These are phyloP conservation scores for Chaetomium cochliodes DNA, from an alignment of 495 filamentous ascomycete genomes.

Conservation along the genomic window DNA sequence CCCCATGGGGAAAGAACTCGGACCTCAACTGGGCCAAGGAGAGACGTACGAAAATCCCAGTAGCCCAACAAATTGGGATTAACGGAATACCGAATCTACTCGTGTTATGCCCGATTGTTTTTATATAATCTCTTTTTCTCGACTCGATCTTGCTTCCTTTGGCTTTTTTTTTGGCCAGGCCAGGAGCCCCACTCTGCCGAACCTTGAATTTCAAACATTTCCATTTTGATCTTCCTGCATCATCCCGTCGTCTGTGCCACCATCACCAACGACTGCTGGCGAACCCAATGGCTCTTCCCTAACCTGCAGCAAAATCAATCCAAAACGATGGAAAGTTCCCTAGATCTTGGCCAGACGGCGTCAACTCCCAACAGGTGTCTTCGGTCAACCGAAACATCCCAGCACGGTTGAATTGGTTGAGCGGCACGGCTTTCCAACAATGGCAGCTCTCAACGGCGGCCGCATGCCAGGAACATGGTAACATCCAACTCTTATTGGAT, in stretches of 20 bases:
- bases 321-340: neutral
- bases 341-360: neutral
- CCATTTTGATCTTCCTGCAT: constrained; percentile 15
- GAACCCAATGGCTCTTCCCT: too few species aligned
- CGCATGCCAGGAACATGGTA: neutral
- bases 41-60: too few species aligned
- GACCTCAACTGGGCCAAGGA: too few species aligned
- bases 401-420: neutral
- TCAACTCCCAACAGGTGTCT: neutral
- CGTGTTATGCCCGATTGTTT: too few species aligned
- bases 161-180: too few species aligned
- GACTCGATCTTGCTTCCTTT: too few species aligned
- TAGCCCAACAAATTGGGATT: too few species aligned
- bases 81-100: too few species aligned
- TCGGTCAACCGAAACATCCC: neutral
- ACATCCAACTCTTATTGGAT: neutral
- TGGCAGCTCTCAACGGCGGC: neutral
- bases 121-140: too few species aligned
- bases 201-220: neutral
- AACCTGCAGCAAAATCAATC: neutral
- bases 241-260: constrained; percentile 13
- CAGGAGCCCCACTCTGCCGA: neutral
- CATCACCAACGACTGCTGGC: neutral
- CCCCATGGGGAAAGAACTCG: too few species aligned
- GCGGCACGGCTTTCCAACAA: neutral